Evolutionary conservation across 192 early-diverging fungal genomes (phyloP).

Genomic region (Coemansia sp.): DNA sequence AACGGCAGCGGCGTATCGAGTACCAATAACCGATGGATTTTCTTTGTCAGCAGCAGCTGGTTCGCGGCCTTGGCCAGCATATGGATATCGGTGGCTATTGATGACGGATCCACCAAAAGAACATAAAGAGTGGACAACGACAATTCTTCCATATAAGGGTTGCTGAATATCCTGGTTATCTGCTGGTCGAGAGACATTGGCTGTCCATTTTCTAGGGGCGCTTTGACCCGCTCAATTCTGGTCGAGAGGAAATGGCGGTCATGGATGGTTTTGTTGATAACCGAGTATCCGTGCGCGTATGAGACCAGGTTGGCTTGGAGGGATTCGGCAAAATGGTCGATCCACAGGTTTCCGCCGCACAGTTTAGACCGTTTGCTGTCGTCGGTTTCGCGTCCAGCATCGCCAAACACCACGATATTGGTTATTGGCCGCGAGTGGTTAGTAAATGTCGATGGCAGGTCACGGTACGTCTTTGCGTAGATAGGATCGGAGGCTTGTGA

Average conservation of each 20-base stretch:
- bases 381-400: conserved; percentile 19
- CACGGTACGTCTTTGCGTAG: conserved; percentile 12
- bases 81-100: background rate
- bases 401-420: conserved; percentile 26
- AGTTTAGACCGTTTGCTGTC: conserved; percentile 22
- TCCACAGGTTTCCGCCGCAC: conserved; percentile 36
- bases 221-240: conserved; percentile 15
- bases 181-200: conserved; percentile 6
- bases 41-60: conserved; percentile 12
- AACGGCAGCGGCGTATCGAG: conserved; percentile 13
- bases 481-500: conserved; percentile 7
- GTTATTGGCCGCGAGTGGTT: conserved; percentile 19
- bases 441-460: background rate
- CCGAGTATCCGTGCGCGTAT: conserved; percentile 23
- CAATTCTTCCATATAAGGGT: background rate
- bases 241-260: background rate
- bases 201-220: conserved; percentile 8
- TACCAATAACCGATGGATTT: conserved; percentile 4
- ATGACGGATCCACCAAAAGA: conserved; percentile 11
- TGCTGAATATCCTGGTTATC: background rate
- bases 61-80: conserved; percentile 15
- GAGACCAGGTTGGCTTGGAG: conserved; percentile 26
- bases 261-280: conserved; percentile 2
- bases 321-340: conserved; percentile 32
- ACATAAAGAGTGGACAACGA: conserved; percentile 2